phyloP scores from a whole-genome alignment of 257 asterid genomes.

The Primulina eburnea region DNA sequence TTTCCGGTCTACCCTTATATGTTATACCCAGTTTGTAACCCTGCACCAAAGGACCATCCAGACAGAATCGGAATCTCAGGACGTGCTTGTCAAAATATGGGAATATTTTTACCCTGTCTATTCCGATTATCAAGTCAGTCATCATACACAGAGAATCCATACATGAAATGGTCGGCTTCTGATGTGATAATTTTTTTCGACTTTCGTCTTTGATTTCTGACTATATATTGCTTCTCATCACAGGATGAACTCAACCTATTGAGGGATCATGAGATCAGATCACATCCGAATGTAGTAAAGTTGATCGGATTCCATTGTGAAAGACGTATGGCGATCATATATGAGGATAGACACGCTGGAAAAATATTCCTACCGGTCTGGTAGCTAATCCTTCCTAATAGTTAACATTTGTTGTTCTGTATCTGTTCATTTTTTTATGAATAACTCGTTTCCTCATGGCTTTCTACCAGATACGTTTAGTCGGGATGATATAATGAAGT shows the following conservation, averaged over 20 bases:
- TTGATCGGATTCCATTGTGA: neutral
- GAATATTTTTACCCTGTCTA: neutral
- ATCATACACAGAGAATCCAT: neutral
- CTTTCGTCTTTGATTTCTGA: too few relatives aligned
- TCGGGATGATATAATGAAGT: too few relatives aligned
- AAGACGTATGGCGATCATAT: neutral
- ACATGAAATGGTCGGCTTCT: neutral
- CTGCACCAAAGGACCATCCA: neutral
- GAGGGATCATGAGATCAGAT: neutral
- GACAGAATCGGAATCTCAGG: neutral
- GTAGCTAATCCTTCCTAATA: too few relatives aligned
- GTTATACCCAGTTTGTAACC: neutral
- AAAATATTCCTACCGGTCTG: too few relatives aligned
- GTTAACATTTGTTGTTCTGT: too few relatives aligned
- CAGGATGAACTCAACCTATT: neutral
- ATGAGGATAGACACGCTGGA: neutral
- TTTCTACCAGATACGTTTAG: too few relatives aligned
- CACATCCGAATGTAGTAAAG: neutral
- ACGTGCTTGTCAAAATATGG: neutral
- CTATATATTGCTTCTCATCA: neutral
- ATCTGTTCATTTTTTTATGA: too few relatives aligned
- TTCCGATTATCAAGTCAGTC: neutral
- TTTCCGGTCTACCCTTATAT: neutral
- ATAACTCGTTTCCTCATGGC: too few relatives aligned
- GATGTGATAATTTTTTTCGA: neutral